Conservation (phyloP, 495 filamentous ascomycete genomes). For the Xylaria palmicola region DNA sequence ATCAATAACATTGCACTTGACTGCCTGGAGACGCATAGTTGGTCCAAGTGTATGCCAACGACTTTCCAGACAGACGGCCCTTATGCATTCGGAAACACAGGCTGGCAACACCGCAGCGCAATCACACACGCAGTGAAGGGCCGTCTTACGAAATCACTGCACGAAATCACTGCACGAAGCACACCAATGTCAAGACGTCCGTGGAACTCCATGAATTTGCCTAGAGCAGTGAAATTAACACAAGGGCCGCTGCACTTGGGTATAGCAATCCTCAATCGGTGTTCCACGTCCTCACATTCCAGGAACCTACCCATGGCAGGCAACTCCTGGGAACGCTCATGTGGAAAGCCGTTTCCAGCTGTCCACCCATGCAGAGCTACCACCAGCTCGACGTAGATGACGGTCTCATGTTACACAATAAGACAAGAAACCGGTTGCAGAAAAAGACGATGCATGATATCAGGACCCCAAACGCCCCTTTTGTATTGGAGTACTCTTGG, state of each 20-base stretch:
- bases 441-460: slow-evolving; percentile 75
- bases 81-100: no score
- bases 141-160: background rate
- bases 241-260: slow-evolving; percentile 43
- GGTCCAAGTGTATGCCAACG: no score
- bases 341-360: slow-evolving; percentile 54
- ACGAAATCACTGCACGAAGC: background rate
- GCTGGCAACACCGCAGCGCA: background rate
- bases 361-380: slow-evolving; percentile 52
- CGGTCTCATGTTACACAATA: slow-evolving; percentile 37
- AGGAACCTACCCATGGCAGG: slow-evolving; percentile 28
- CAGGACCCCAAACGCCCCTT: slow-evolving; percentile 73
- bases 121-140: no score
- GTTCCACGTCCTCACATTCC: slow-evolving; percentile 56
- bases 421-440: slow-evolving; percentile 34
- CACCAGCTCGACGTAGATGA: slow-evolving; percentile 34
- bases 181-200: background rate
- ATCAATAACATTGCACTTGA: no score
- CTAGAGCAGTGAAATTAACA: slow-evolving; percentile 49
- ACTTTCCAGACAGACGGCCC: no score
- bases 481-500: slow-evolving; percentile 51
- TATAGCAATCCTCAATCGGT: slow-evolving; percentile 57
- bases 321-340: slow-evolving; percentile 26
- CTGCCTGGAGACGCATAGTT: no score
- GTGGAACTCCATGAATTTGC: slow-evolving; percentile 46